Base-by-base conservation (phyloP, 169 alveolate species). In the Eimeria maxima region DNA sequence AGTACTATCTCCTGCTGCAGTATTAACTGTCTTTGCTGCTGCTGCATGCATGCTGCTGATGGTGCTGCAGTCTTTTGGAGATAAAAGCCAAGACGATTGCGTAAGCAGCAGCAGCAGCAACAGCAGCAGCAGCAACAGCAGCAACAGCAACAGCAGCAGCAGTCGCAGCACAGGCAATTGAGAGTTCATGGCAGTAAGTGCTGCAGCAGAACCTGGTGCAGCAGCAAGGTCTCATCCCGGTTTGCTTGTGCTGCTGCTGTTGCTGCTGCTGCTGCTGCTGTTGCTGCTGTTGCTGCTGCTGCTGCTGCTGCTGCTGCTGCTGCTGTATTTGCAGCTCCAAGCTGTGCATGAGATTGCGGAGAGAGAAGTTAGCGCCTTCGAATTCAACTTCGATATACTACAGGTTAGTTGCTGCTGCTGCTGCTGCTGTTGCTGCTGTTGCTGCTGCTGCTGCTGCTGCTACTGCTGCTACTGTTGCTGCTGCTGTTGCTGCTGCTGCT, bases 281-380 rank as follows among this genome's bases (percentile, higher is more conserved):
- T n/a, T n/a, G n/a, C 84, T 24, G 50, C 84, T 24, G 84, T 24
- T 8, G 13, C n/a, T 57, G 67, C 67, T 57, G 67, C 67, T 13
- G 67, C 67, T 13, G 67, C 67, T 33, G n/a, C 4, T 45, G 2
- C 22, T 57, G 91, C 6, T 47, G 44, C 63, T 84, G 53, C 80
- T 60, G 93, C 65, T 63, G n/a, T 22, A 47, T 53, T 33, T 45
- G 44, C 95, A 69, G 95, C 95, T 69, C 44, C 67, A 55, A 53
- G 47, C 55, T 3, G 73, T 89, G 7, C 87, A 63, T 74, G 95
- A 89, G 53, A 89, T 89, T 45, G 95, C 95, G 11, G 95, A 89
- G 73, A 44, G 95, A 10, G 95, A 89, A 22, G 53, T 89, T 29
- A 89, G 95, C 57, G 95, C 95, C 53, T 55, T 38, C 33, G 95